Evolutionary conservation across 495 filamentous ascomycete genomes (phyloP).

Genomic region (Parachaetomium inaequale): DNA sequence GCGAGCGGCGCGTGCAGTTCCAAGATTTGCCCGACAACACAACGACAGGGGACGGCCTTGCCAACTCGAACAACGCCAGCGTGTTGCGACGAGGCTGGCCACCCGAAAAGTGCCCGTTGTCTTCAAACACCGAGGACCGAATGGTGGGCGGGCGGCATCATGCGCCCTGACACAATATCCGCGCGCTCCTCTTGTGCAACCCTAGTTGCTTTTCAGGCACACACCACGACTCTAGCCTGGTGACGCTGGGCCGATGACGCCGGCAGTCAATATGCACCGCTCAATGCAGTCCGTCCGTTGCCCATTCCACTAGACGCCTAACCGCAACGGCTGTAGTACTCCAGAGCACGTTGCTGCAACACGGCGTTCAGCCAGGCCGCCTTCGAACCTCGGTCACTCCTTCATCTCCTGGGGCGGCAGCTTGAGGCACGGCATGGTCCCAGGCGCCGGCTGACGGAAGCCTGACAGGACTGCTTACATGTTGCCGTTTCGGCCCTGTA

Average conservation of each 20-base stretch:
- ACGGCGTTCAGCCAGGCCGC: not conserved
- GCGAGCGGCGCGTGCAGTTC: conserved; percentile 17
- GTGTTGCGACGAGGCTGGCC: not conserved
- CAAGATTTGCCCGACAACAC: not conserved
- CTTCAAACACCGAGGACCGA: not conserved
- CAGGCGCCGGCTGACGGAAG: conserved; percentile 7
- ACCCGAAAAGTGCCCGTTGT: too few species aligned
- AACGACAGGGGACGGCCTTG: not conserved
- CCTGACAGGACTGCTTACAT: conserved; percentile 13
- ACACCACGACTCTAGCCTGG: conserved; percentile 28
- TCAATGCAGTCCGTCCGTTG: conserved; percentile 18
- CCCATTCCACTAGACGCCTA: conserved; percentile 23
- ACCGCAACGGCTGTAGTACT: conserved; percentile 14
- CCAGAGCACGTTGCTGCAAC: conserved; percentile 8
- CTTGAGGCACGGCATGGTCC: not conserved
- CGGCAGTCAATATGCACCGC: conserved; percentile 8
- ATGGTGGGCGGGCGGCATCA: not conserved
- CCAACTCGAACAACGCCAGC: not conserved
- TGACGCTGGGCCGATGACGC: conserved; percentile 23
- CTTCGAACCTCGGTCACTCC: not conserved
- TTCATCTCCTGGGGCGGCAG: conserved; percentile 2
- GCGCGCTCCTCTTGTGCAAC: conserved; percentile 29
- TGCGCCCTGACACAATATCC: conserved; percentile 27
- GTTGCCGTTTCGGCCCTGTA: not conserved
- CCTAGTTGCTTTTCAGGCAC: conserved; percentile 24